Base-by-base conservation (phyloP, 2,329 filamentous ascomycete genomes). In the Amauroascus verrucosus region DNA sequence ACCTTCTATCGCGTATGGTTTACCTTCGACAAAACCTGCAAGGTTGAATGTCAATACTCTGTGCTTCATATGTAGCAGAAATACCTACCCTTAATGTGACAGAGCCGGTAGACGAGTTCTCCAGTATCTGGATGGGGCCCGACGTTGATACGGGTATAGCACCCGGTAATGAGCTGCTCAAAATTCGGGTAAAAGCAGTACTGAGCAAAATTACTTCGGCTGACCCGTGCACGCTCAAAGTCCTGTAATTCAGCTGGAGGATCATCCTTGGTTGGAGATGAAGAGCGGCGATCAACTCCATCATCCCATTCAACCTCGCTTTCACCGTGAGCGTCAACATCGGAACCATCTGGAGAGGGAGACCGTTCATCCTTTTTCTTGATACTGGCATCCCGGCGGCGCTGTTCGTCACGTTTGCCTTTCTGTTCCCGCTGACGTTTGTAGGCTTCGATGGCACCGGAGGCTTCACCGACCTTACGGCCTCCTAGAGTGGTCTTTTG, bases 181-280 rank as follows among this genome's bases (percentile, higher is more conserved):
- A 98, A 96, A 3, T 84, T 84, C 9, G 93, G 93, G 61, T 90
- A 91, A 73, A 95, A 95, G 76, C 89, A 96, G 53, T 95, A 85
- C 63, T 91, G 83, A 6, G 86, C 85, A 67, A 98, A 95, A 64
- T 89, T 86, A 60, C 81, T 85, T 57, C 93, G 82, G 48, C 90
- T 88, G 55, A 98, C 80, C 54, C 88, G 82, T 51, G 91, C 81
- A 48, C 87, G 82, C 65, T 97, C 86, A 59, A 91, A 82, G 67
- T 97, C 88, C n/a, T 78, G 78, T 18, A 95, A 74, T 33, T 85
- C 82, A 1, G 86, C 82, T 24, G 83, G 84, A 13, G 81, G 80
- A 40, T 83, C 80, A 56, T 87, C 82, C 58, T 83, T 84, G 30
- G 76, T 70, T 49, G 69, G 67, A 56, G 70, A 67, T 6, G 68